phyloP scores from a whole-genome alignment of 1,284 basidiomycete species.

The Spongiforma sp. region DNA sequence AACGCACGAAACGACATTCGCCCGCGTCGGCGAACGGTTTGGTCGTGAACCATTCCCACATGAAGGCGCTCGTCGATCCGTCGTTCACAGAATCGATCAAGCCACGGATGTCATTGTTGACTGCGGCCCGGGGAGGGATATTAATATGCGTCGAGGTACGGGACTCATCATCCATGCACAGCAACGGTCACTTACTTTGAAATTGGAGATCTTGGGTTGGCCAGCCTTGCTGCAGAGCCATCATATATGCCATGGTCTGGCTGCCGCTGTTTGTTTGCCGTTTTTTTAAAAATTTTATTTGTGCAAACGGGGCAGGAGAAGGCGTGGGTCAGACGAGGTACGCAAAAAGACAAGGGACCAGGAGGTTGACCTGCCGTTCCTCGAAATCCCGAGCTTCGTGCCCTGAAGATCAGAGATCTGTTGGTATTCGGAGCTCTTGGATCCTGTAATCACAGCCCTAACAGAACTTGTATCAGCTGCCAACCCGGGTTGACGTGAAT shows the following conservation, averaged over 20 bases:
- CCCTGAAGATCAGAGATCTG: slow-evolving; percentile 79
- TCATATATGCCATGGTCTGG: slow-evolving; percentile 95
- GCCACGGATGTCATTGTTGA: slow-evolving; percentile 91
- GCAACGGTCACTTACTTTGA: slow-evolving; percentile 56
- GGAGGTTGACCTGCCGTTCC: slow-evolving; percentile 72
- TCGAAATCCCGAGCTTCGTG: slow-evolving; percentile 89
- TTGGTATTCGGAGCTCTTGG: slow-evolving; percentile 71
- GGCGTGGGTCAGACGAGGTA: not conserved
- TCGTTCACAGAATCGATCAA: slow-evolving; percentile 91
- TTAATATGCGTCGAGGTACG: too few relatives aligned
- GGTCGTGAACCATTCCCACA: slow-evolving; percentile 99
- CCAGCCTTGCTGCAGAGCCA: slow-evolving; percentile 91
- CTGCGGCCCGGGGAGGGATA: slow-evolving; percentile 50
- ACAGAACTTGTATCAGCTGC: not conserved
- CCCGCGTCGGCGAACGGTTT: slow-evolving; percentile 90
- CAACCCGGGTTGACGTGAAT: too few relatives aligned
- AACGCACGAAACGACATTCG: slow-evolving; percentile 81
- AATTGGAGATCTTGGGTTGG: slow-evolving; percentile 73
- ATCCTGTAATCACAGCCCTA: slow-evolving; percentile 94
- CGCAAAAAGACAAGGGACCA: not conserved
- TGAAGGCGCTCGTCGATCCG: slow-evolving; percentile 80
- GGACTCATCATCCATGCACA: not conserved
- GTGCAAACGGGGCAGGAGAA: too few relatives aligned
- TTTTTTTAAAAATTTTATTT: too few relatives aligned
- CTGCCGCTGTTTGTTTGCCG: slow-evolving; percentile 61